A percentile compares a stretch with the other conserved stretches of the same genome.
Conservation (phyloP, 192 early-diverging fungal genomes). For the Dissophora globulifera region DNA sequence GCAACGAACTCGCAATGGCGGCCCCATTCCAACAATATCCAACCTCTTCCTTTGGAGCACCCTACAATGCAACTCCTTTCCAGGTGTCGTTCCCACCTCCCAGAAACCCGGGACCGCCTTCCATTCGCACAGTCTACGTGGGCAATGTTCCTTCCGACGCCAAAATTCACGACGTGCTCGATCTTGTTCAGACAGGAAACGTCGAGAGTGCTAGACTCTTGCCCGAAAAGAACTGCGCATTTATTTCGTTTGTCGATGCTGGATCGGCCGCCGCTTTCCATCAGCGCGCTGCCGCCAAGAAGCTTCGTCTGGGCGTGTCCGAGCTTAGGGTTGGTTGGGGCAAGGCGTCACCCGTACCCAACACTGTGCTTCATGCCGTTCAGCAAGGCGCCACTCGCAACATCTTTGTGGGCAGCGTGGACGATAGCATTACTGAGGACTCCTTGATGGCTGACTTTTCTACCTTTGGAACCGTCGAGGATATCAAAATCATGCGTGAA, state of each 20-base stretch:
- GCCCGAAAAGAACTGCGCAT: conserved; percentile 83
- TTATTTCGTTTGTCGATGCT: conserved; percentile 83
- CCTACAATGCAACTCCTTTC: conserved; percentile 23
- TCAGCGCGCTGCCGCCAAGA: conserved; percentile 60
- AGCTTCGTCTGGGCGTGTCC: conserved; percentile 62
- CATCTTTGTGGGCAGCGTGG: conserved; percentile 84
- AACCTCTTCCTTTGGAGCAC: conserved; percentile 22
- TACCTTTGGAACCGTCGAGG: conserved; percentile 79
- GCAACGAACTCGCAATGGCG: conserved; percentile 29
- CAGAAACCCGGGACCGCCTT: conserved; percentile 37
- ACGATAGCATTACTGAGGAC: conserved; percentile 69
- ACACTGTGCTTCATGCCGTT: conserved; percentile 67
- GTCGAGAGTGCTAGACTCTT: conserved; percentile 77
- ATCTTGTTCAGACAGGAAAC: conserved; percentile 74
- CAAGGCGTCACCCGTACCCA: conserved; percentile 63
- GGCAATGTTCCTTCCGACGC: conserved; percentile 76
- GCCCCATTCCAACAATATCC: conserved; percentile 47
- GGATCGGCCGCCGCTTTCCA: conserved; percentile 70
- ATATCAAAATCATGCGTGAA: conserved; percentile 75
- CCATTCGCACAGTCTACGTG: conserved; percentile 81
- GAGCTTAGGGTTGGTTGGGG: conserved; percentile 86
- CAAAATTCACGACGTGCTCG: conserved; percentile 72
- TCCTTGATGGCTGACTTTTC: conserved; percentile 66
- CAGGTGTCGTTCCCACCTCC: conserved; percentile 37
- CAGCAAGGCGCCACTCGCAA: conserved; percentile 75